phyloP scores from a whole-genome alignment of 345 rosid genomes.

The Populus euphratica region DNA sequence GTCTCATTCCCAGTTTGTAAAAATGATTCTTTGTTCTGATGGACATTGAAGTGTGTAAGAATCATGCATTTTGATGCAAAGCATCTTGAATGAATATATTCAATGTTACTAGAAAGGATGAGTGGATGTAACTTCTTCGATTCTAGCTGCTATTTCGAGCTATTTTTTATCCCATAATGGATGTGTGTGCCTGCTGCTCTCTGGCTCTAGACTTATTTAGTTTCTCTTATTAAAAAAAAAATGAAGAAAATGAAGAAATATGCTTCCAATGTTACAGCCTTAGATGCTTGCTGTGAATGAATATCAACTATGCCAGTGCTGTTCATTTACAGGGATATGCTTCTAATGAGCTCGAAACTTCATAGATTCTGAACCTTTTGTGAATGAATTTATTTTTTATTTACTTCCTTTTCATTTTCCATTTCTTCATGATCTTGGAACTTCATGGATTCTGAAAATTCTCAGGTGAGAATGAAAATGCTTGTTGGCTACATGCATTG shows the following conservation, averaged over 20 bases:
- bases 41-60: background rate
- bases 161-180: background rate
- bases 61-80: background rate
- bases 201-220: background rate
- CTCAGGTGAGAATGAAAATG: too few species aligned
- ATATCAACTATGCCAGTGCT: background rate
- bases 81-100: background rate
- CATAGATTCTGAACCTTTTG: too few species aligned
- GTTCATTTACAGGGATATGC: too few species aligned
- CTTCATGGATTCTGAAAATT: too few species aligned
- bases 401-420: background rate
- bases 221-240: background rate
- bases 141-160: background rate
- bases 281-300: background rate
- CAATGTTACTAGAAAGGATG: background rate
- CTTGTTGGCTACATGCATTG: background rate
- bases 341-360: too few species aligned
- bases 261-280: background rate
- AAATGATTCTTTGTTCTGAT: conserved; percentile 13
- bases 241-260: background rate
- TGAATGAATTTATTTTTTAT: too few species aligned
- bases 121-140: background rate
- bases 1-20: conserved; percentile 22
- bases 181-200: background rate
- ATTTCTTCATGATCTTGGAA: too few species aligned